Percentiles rank a stretch among this genome's conserved stretches.
phyloP scores from a whole-genome alignment of 805 yeast species.

The Kuraishia cidri region DNA sequence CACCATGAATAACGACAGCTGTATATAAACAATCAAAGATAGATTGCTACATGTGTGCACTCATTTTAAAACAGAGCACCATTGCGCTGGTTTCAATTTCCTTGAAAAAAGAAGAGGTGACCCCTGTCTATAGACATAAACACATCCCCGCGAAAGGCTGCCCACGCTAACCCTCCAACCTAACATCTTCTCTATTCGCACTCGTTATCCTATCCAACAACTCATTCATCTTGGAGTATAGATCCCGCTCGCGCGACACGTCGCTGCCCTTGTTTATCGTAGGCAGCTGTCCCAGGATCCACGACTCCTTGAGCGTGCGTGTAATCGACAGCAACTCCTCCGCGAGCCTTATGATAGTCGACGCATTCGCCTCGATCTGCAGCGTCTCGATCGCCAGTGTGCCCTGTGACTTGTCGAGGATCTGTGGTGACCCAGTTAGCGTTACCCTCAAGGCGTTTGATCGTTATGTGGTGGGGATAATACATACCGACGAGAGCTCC shows the following conservation, averaged over 20 bases:
- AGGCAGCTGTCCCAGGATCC: slow-evolving; percentile 49
- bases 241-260: slow-evolving; percentile 19
- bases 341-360: slow-evolving; percentile 39
- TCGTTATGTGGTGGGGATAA: not conserved
- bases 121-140: no score
- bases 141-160: no score
- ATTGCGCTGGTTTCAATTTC: no score
- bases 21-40: no score
- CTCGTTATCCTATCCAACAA: slow-evolving; percentile 22
- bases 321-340: slow-evolving; percentile 44
- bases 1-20: no score
- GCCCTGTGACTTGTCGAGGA: slow-evolving; percentile 20
- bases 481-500: slow-evolving; percentile 28
- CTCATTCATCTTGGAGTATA: slow-evolving; percentile 24
- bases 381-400: slow-evolving; percentile 42
- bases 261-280: slow-evolving; percentile 12
- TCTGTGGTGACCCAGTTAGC: slow-evolving; percentile 9
- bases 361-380: slow-evolving; percentile 44
- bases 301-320: slow-evolving; percentile 39
- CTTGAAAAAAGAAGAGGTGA: no score
- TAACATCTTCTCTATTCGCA: no score
- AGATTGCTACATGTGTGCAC: no score
- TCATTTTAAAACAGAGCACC: no score
- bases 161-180: no score
- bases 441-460: no score